Evolutionary conservation across 805 yeast genomes (phyloP).

Genomic region (Monosporozyma solicola): DNA sequence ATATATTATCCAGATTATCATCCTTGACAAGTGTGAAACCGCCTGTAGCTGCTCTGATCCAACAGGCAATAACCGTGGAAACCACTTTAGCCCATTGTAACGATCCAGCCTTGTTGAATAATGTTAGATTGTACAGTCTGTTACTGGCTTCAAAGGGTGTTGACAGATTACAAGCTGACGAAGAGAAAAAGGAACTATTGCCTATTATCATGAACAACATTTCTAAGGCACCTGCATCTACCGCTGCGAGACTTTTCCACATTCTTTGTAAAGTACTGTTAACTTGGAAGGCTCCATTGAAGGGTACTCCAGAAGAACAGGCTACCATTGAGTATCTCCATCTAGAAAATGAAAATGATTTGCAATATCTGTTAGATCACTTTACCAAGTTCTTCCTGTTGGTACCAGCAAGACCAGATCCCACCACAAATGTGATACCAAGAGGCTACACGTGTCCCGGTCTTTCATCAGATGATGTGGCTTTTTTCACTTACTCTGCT

Average conservation of each 20-base stretch:
- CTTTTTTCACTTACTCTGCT: constrained; percentile 60
- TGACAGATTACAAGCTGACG: constrained; percentile 38
- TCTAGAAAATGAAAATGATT: constrained; percentile 35
- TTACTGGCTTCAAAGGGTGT: constrained; percentile 62
- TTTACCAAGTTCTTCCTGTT: constrained; percentile 52
- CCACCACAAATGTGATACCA: constrained; percentile 32
- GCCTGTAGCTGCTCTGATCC: constrained; percentile 54
- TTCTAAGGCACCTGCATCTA: constrained; percentile 27
- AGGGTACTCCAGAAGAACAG: constrained; percentile 37
- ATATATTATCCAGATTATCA: constrained; percentile 57
- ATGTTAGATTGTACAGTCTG: constrained; percentile 53
- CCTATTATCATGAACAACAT: constrained; percentile 44
- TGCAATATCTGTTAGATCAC: constrained; percentile 36
- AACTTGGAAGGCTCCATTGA: constrained; percentile 41
- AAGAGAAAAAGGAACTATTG: constrained; percentile 33
- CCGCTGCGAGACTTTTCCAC: constrained; percentile 52
- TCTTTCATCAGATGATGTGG: constrained; percentile 43
- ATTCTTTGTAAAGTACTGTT: constrained; percentile 47
- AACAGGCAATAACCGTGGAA: constrained; percentile 53
- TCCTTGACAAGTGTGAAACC: constrained; percentile 46
- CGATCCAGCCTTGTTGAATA: constrained; percentile 31
- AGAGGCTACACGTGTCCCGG: constrained; percentile 53
- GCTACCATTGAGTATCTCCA: constrained; percentile 29
- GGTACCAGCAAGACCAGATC: constrained; percentile 35
- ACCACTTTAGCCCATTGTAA: background rate